phyloP scores from a whole-genome alignment of 2,329 filamentous ascomycete genomes.

The Stachybotrys echinatus region DNA sequence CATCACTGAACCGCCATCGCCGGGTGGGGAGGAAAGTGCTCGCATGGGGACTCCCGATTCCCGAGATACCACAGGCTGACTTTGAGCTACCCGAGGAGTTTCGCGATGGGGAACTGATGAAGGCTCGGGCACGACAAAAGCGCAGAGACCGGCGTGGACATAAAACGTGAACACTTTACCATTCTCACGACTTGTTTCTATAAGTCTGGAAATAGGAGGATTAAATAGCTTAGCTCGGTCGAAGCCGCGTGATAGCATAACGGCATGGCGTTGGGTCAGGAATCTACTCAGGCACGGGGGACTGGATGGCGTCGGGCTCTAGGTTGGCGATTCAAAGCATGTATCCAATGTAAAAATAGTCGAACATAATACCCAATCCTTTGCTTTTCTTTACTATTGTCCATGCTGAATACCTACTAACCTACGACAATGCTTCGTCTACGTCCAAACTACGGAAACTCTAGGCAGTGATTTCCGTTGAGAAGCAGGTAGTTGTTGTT shows the following conservation, averaged over 20 bases:
- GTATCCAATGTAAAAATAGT: background rate
- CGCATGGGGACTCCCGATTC: constrained; percentile 79
- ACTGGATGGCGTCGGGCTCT: no score
- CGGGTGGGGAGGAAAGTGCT: constrained; percentile 64
- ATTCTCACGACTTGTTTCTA: background rate
- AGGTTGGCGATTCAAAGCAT: background rate
- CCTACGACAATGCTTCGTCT: no score
- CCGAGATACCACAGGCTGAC: constrained; percentile 64
- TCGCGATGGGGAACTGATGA: constrained; percentile 49
- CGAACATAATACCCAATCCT: background rate
- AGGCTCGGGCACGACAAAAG: constrained; percentile 56
- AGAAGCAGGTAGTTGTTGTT: no score
- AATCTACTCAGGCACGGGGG: background rate
- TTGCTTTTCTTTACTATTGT: no score
- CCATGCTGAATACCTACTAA: no score
- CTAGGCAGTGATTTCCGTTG: no score
- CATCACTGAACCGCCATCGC: constrained; percentile 67
- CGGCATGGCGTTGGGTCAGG: constrained; percentile 14
- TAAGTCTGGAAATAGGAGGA: background rate
- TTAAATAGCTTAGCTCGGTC: background rate
- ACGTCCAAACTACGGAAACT: no score
- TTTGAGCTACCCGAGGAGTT: constrained; percentile 71
- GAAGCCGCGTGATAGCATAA: background rate
- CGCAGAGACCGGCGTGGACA: constrained; percentile 54
- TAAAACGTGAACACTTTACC: constrained; percentile 22